Evolutionary conservation across 2,329 filamentous ascomycete species (phyloP).

Genomic region (Apiospora arundinis): DNA sequence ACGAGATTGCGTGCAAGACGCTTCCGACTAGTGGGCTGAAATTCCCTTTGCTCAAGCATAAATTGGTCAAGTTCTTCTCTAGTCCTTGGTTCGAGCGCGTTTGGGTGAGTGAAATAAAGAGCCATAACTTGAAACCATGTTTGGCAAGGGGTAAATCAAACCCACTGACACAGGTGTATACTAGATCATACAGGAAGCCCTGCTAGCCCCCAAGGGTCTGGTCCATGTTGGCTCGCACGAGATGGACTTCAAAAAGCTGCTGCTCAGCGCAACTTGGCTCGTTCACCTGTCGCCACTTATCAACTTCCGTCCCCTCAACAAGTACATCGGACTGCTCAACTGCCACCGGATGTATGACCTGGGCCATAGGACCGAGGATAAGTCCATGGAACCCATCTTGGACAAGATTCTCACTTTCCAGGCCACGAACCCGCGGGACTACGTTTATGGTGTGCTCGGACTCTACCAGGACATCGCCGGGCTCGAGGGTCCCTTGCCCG

Average conservation of each 20-base stretch:
- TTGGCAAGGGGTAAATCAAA: too few species aligned
- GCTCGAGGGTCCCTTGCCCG: not conserved
- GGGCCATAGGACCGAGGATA: not conserved
- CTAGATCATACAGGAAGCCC: not conserved
- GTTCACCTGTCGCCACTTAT: not conserved
- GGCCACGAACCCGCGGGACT: not conserved
- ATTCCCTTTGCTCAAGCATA: not conserved
- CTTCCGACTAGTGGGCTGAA: not conserved
- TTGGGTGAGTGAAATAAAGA: not conserved
- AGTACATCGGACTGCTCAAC: not conserved
- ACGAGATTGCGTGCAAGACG: not conserved
- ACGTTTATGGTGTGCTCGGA: not conserved
- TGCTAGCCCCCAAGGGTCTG: not conserved
- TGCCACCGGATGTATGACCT: not conserved
- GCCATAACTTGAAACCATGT: too few species aligned
- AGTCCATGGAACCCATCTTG: not conserved
- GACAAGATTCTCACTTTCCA: not conserved
- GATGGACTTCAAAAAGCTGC: not conserved
- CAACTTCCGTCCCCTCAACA: not conserved
- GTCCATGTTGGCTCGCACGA: not conserved
- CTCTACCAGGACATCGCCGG: not conserved
- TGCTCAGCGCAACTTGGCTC: not conserved
- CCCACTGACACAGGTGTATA: too few species aligned
- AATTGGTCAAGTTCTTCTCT: not conserved
- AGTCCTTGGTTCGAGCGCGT: constrained; percentile 6